A percentile compares a stretch with the other conserved stretches of the same genome.
phyloP scores from a whole-genome alignment of 177 flowering plant genomes.

The Vitis hybrid region DNA sequence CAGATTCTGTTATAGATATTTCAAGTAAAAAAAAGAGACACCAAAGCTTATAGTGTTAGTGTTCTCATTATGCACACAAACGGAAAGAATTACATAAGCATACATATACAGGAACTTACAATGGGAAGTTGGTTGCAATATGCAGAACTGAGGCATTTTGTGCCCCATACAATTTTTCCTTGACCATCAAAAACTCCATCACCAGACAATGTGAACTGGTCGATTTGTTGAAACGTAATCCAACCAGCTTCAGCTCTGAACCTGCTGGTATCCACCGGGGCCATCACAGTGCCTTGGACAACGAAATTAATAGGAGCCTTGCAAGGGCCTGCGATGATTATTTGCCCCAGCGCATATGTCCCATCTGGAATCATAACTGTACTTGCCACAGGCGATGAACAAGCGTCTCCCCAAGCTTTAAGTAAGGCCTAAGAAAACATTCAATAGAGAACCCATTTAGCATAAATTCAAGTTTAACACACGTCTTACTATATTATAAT shows the following conservation, averaged over 20 bases:
- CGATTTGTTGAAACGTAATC: constrained; percentile 17
- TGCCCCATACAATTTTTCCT: constrained; percentile 24
- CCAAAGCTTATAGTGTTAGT: neutral
- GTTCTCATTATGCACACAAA: neutral
- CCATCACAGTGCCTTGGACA: constrained; percentile 16
- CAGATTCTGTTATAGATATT: constrained; percentile 22
- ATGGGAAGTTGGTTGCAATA: constrained; percentile 20
- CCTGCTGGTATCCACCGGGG: neutral
- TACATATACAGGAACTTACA: constrained; percentile 10
- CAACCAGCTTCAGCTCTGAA: constrained; percentile 11
- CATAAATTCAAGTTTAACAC: constrained; percentile 4
- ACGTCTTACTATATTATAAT: too few relatives aligned
- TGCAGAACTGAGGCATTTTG: constrained; percentile 16
- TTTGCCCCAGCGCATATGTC: neutral
- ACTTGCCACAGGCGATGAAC: constrained; percentile 18
- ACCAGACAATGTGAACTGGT: constrained; percentile 21
- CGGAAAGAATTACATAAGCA: neutral
- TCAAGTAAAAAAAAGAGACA: neutral
- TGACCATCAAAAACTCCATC: constrained; percentile 34
- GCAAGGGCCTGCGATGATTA: constrained; percentile 19
- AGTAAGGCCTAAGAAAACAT: constrained; percentile 27
- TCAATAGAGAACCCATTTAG: too few relatives aligned
- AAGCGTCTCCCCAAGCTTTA: constrained; percentile 46
- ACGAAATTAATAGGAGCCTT: constrained; percentile 21
- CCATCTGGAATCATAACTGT: constrained; percentile 25